Percentiles rank a stretch among this genome's conserved stretches.
Conservation (phyloP, 2,329 filamentous ascomycete genomes). For the Penicillium olsonii region DNA sequence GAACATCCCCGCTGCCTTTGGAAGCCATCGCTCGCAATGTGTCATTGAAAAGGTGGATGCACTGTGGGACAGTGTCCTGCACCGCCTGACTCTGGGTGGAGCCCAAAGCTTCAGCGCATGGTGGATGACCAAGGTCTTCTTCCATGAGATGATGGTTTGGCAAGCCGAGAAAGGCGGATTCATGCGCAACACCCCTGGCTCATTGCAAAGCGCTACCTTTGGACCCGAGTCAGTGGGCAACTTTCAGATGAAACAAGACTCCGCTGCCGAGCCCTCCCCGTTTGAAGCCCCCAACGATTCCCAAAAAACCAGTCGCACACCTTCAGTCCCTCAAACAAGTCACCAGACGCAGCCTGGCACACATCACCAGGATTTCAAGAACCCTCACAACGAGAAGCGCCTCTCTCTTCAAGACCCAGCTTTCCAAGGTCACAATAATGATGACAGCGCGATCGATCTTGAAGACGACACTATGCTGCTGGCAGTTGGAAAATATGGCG, state of each 20-base stretch:
- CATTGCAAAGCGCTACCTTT: conserved; percentile 31
- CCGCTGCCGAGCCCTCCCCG: conserved; percentile 18
- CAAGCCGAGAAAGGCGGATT: conserved; percentile 89
- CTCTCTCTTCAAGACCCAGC: conserved; percentile 49
- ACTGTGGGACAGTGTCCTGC: conserved; percentile 47
- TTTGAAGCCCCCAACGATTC: conserved; percentile 19
- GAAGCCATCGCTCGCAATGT: conserved; percentile 46
- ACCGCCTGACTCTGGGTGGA: conserved; percentile 46
- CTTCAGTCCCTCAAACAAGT: conserved; percentile 18
- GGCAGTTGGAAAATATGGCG: conserved; percentile 46
- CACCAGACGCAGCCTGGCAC: conserved; percentile 17
- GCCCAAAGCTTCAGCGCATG: conserved; percentile 51
- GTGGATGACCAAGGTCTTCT: conserved; percentile 85
- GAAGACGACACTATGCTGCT: conserved; percentile 47
- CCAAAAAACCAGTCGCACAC: conserved; percentile 23
- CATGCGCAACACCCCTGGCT: conserved; percentile 57
- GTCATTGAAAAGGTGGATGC: conserved; percentile 48
- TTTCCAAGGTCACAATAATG: conserved; percentile 48
- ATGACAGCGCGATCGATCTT: conserved; percentile 76
- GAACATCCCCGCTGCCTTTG: conserved; percentile 41
- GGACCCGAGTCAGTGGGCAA: conserved; percentile 25
- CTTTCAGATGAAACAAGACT: conserved; percentile 25
- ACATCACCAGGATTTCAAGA: conserved; percentile 24
- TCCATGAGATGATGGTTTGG: conserved; percentile 92
- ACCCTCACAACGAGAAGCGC: conserved; percentile 34